Evolutionary conservation across 768 basidiomycete genomes (phyloP).

Genomic region (Hypholoma sublateritium): DNA sequence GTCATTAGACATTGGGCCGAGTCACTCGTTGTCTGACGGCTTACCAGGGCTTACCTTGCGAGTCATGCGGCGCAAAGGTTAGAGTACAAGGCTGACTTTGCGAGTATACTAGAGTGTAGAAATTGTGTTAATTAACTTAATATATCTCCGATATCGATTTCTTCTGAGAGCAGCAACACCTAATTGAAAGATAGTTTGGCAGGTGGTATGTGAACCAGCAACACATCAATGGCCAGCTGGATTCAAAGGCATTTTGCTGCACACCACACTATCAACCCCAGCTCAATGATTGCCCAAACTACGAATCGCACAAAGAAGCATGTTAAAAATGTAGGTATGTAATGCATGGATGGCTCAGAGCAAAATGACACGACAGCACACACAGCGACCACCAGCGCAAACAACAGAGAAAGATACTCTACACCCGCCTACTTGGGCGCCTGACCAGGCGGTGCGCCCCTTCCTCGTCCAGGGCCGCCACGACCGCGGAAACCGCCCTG

Average conservation of each 20-base stretch:
- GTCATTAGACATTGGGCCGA: constrained; percentile 74
- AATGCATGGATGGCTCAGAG: constrained; percentile 1
- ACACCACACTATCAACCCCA: neutral
- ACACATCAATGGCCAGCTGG: too few relatives aligned
- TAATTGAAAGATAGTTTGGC: too few relatives aligned
- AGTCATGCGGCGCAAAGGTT: too few relatives aligned
- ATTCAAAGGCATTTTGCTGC: neutral
- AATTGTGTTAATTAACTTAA: too few relatives aligned
- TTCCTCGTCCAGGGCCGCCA: constrained; percentile 22
- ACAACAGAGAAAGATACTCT: neutral
- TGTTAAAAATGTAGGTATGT: constrained; percentile 1
- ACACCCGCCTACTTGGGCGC: neutral
- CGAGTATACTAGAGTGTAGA: too few relatives aligned
- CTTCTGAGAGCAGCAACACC: too few relatives aligned
- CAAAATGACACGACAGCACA: neutral
- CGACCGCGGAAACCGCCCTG: constrained; percentile 24
- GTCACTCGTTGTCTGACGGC: constrained; percentile 39
- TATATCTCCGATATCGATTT: too few relatives aligned
- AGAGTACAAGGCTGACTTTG: too few relatives aligned
- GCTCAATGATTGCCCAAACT: neutral
- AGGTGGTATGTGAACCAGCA: too few relatives aligned
- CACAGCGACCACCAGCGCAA: neutral
- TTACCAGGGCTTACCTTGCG: neutral
- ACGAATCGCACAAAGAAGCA: neutral
- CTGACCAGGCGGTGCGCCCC: constrained; percentile 9